Percentiles rank a stretch among this genome's conserved stretches.
Conservation (phyloP, 2,329 filamentous ascomycete species). For the Neopestalotiopsis rosae region DNA sequence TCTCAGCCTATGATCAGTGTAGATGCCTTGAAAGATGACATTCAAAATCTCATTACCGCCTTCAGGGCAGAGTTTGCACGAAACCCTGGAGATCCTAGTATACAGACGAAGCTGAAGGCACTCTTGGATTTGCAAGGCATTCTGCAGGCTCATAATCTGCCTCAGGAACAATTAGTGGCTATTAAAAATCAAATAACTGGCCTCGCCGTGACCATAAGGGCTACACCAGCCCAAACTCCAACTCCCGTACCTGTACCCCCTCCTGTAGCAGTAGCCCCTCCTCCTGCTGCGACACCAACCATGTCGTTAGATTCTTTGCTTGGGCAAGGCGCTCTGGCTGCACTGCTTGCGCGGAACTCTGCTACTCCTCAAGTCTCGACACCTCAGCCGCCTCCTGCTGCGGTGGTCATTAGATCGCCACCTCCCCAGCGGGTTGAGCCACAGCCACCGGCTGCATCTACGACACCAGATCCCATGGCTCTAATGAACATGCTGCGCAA, state of each 20-base stretch:
- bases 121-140: conserved; percentile 84
- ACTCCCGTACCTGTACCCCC: conserved; percentile 43
- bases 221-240: conserved; percentile 47
- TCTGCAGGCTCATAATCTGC: conserved; percentile 78
- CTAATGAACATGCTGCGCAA: conserved; percentile 72
- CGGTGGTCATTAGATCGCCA: conserved; percentile 54
- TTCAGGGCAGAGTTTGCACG: conserved; percentile 77
- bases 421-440: conserved; percentile 48
- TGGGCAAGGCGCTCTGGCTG: conserved; percentile 64
- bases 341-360: conserved; percentile 60
- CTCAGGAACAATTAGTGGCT: conserved; percentile 80
- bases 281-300: conserved; percentile 39
- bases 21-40: conserved; percentile 81
- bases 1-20: conserved; percentile 61
- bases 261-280: conserved; percentile 43
- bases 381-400: conserved; percentile 47
- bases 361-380: conserved; percentile 54
- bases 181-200: conserved; percentile 86
- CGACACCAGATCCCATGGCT: conserved; percentile 56
- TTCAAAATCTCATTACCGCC: conserved; percentile 76
- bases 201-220: conserved; percentile 70
- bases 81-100: conserved; percentile 76
- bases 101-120: conserved; percentile 82
- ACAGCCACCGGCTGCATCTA: conserved; percentile 41
- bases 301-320: conserved; percentile 65